phyloP scores from a whole-genome alignment of 257 asterid genomes.

The Gardenia jasminoides region DNA sequence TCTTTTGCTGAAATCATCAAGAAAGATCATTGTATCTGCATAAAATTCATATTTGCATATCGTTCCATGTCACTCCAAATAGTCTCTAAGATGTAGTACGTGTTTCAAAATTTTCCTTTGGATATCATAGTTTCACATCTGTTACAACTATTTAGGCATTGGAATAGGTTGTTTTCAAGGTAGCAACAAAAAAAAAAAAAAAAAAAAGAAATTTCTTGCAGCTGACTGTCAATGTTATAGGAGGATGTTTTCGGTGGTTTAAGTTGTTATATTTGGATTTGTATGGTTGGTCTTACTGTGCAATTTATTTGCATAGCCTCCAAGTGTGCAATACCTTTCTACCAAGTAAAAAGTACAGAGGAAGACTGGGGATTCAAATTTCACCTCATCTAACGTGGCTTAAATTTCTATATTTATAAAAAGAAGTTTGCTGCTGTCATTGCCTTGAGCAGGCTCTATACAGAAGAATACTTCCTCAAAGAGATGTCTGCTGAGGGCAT shows the following conservation, averaged over 20 bases:
- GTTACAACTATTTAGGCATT: background rate
- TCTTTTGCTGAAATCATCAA: background rate
- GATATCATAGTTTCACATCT: background rate
- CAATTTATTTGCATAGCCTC: background rate
- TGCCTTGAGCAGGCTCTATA: slow-evolving; percentile 66
- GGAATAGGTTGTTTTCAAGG: background rate
- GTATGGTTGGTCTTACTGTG: background rate
- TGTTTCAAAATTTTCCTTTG: background rate
- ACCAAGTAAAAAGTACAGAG: too few relatives aligned
- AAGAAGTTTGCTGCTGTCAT: slow-evolving; percentile 9
- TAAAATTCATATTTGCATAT: background rate
- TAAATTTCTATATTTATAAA: background rate
- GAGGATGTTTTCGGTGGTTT: background rate
- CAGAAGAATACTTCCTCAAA: slow-evolving; percentile 74
- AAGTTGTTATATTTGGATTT: background rate
- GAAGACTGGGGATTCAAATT: too few relatives aligned
- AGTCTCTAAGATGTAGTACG: background rate
- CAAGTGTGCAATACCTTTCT: too few relatives aligned
- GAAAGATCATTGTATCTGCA: too few relatives aligned
- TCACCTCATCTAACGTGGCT: background rate
- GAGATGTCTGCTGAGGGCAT: slow-evolving; percentile 86
- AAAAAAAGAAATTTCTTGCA: background rate
- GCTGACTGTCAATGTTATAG: background rate
- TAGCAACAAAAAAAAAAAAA: background rate
- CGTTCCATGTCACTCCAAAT: background rate